Base-by-base conservation (phyloP, 805 yeast genomes). In the Zygosaccharomyces lentus region DNA sequence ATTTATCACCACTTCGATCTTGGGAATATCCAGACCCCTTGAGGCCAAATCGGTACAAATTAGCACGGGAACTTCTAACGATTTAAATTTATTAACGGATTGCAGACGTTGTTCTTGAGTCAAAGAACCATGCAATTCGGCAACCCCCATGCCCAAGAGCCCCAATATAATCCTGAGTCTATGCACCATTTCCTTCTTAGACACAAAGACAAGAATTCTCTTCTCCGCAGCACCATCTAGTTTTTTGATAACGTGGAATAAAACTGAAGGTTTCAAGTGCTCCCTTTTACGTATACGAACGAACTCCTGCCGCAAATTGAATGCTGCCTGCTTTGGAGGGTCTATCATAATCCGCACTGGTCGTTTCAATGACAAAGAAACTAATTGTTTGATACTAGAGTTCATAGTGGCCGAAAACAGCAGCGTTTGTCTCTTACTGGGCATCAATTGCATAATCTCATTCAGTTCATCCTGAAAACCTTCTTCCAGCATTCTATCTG, bases 401-500 rank as follows among this genome's bases (percentile, higher is more conserved):
- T 89, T 93, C 98, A 93, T 93, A 7, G 99, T 93, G 37, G 99
- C 99, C 29, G 99, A 93, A 59, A 90, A 93, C 57, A 93, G 71
- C 72, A 93, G 70, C 0, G 97, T 91, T 69, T 93, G 99, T 66
- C 98, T 81, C 68, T 87, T 87, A 41, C 82, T 78, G 24, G 99
- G 99, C 53, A 95, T 74, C 45, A 91, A 73, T 10, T 85, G 77
- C 67, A 93, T 76, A 49, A 93, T 91, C 65, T 93, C 99, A 15
- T 88, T 84, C 55, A 93, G 73, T 68, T 93, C 99, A 43, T 82
- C 87, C 68, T 90, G 96, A 79, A 93, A 93, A 62, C 99, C 99
- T 69, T 93, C 99, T 65, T 93, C 99, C 57, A 93, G 76, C 98
- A 93, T 93, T 72, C 99, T 82, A 75, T 93, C 99, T 49, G 99